A percentile compares a stretch with the other conserved stretches of the same genome.
phyloP scores from a whole-genome alignment of 352 stramenopile genomes.

The Phytophthora pluvialis region DNA sequence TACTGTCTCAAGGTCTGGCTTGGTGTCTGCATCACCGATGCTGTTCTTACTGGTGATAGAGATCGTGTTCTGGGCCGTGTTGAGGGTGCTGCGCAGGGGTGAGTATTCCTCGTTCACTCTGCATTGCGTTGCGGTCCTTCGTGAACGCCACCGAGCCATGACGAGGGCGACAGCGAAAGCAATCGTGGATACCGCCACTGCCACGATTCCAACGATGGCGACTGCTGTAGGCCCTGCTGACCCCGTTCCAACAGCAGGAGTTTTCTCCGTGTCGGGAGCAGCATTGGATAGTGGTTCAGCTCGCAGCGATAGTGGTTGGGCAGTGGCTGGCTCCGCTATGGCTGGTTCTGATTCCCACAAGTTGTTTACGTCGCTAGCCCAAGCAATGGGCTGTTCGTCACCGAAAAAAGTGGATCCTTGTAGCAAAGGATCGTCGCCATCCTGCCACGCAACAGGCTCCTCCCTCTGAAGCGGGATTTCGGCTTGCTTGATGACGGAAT shows the following conservation, averaged over 20 bases:
- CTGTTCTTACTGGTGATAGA: conserved; percentile 23
- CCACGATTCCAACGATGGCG: conserved; percentile 9
- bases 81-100: conserved; percentile 19
- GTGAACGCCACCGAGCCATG: conserved; percentile 1
- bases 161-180: conserved; percentile 5
- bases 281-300: background rate
- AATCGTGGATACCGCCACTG: conserved; percentile 7
- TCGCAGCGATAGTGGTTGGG: conserved; percentile 12
- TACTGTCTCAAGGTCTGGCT: conserved; percentile 12
- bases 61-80: conserved; percentile 19
- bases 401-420: conserved; percentile 1
- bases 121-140: conserved; percentile 1
- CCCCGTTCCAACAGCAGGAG: background rate
- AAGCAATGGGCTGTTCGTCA: conserved; percentile 21
- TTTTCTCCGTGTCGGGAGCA: background rate
- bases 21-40: background rate
- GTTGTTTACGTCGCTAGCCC: conserved; percentile 14
- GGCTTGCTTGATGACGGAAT: conserved; percentile 3
- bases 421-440: background rate
- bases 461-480: background rate
- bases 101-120: conserved; percentile 8
- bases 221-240: background rate
- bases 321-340: background rate
- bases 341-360: conserved; percentile 1
- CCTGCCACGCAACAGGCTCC: conserved; percentile 3